Evolutionary conservation across 1,284 basidiomycete genomes (phyloP).

Genomic region (Leccinum fallax): DNA sequence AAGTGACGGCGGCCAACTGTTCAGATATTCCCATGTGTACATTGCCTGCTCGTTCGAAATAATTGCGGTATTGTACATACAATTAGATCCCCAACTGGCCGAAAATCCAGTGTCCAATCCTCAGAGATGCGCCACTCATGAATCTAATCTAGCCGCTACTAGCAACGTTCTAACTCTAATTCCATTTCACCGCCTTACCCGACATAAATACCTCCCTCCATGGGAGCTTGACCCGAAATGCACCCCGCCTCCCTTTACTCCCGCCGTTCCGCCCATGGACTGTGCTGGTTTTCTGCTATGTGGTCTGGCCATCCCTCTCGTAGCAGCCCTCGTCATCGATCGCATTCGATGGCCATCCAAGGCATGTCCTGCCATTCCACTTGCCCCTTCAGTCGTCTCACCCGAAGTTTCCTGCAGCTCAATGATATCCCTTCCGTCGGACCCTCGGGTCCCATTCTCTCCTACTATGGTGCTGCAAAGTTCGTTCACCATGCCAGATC

Average conservation of each 20-base stretch:
- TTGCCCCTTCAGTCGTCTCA: neutral
- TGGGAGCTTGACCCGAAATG: conserved; percentile 31
- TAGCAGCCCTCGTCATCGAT: conserved; percentile 18
- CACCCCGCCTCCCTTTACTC: conserved; percentile 24
- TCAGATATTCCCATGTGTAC: neutral
- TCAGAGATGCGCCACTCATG: conserved; percentile 19
- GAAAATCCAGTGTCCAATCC: conserved; percentile 13
- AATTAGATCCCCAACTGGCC: conserved; percentile 1
- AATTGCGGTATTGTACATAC: neutral
- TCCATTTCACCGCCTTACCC: conserved; percentile 25
- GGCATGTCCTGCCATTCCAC: conserved; percentile 13
- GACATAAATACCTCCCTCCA: conserved; percentile 36
- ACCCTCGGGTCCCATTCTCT: conserved; percentile 38
- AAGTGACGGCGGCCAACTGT: neutral
- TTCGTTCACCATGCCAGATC: conserved; percentile 35
- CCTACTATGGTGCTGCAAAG: conserved; percentile 36
- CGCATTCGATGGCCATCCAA: conserved; percentile 29
- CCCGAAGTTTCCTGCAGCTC: conserved; percentile 23
- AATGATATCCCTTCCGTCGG: conserved; percentile 41
- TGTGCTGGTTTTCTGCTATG: conserved; percentile 23
- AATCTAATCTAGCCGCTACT: conserved; percentile 34
- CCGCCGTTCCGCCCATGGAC: conserved; percentile 30
- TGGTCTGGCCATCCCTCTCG: conserved; percentile 23
- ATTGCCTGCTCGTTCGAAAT: neutral
- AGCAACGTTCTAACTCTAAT: conserved; percentile 35